Conservation (phyloP, 805 yeast species). For the Candida maltosa region DNA sequence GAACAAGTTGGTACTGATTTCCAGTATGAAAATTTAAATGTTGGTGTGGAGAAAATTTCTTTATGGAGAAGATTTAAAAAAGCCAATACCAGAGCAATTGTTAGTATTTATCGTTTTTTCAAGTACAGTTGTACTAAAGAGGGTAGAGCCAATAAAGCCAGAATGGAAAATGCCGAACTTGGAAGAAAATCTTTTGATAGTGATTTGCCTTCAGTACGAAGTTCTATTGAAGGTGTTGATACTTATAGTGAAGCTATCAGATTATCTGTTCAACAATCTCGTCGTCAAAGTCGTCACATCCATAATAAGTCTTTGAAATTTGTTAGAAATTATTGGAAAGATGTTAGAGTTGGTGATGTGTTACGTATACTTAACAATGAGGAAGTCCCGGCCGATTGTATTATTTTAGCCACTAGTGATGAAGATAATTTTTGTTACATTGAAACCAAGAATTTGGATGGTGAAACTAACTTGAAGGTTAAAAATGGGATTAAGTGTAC, state of each 20-base stretch:
- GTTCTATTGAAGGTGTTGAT: too few species aligned
- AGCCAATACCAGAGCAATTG: slow-evolving; percentile 34
- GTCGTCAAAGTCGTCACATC: slow-evolving; percentile 5
- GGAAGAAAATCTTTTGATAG: too few species aligned
- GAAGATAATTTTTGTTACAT: slow-evolving; percentile 68
- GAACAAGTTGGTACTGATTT: too few species aligned
- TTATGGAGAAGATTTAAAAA: slow-evolving; percentile 72
- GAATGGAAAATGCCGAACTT: slow-evolving; percentile 2
- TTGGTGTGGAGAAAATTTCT: slow-evolving; percentile 49
- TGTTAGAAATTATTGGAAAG: slow-evolving; percentile 51
- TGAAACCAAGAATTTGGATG: slow-evolving; percentile 81
- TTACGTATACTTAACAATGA: slow-evolving; percentile 69
- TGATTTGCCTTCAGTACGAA: too few species aligned
- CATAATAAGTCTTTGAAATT: too few species aligned
- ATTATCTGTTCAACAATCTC: slow-evolving; percentile 15
- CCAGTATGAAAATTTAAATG: slow-evolving; percentile 62
- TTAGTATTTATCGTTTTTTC: too few species aligned
- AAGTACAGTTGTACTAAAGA: too few species aligned
- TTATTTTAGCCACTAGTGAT: slow-evolving; percentile 64
- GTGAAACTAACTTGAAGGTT: slow-evolving; percentile 73
- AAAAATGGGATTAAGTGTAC: slow-evolving; percentile 56
- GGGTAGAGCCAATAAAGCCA: too few species aligned
- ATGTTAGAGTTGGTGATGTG: slow-evolving; percentile 69
- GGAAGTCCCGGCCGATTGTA: slow-evolving; percentile 75
- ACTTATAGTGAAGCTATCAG: too few species aligned